Percentiles rank a stretch among this genome's conserved stretches.
phyloP scores from a whole-genome alignment of 2,329 filamentous ascomycete species.

The Hypoxylon sp. region DNA sequence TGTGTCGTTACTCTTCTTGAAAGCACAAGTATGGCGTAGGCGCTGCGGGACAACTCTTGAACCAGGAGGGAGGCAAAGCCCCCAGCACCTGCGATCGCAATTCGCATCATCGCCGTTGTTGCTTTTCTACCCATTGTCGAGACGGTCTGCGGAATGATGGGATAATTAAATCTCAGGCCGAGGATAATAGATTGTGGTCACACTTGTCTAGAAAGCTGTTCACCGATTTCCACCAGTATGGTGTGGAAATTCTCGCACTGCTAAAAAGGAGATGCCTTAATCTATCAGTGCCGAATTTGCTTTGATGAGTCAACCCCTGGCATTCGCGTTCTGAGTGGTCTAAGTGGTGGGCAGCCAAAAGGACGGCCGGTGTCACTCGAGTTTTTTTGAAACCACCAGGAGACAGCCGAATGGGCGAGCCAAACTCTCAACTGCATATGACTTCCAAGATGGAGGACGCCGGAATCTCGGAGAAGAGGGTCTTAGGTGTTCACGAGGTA shows the following conservation, averaged over 20 bases:
- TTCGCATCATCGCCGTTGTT: constrained; percentile 64
- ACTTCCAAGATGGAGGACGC: constrained; percentile 44
- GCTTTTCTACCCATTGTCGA: constrained; percentile 47
- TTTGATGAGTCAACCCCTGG: constrained; percentile 47
- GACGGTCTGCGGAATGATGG: constrained; percentile 22
- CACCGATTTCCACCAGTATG: constrained; percentile 35
- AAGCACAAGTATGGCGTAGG: constrained; percentile 77
- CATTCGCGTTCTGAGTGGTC: constrained; percentile 42
- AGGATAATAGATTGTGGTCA: constrained; percentile 35
- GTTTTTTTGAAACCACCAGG: constrained; percentile 42
- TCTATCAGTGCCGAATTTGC: constrained; percentile 39
- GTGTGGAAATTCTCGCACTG: constrained; percentile 41
- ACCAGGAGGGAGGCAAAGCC: constrained; percentile 70
- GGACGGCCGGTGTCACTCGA: constrained; percentile 46
- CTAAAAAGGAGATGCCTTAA: constrained; percentile 44
- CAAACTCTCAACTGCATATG: constrained; percentile 39
- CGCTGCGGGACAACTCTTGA: constrained; percentile 71
- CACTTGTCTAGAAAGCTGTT: constrained; percentile 33
- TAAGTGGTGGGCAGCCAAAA: constrained; percentile 41
- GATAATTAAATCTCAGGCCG: constrained; percentile 34
- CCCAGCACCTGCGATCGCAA: constrained; percentile 73
- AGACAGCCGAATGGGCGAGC: constrained; percentile 38
- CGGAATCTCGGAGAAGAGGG: constrained; percentile 40
- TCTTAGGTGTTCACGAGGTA: constrained; percentile 41
- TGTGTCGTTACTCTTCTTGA: constrained; percentile 69